A percentile compares a stretch with the other conserved stretches of the same genome.
Evolutionary conservation across 2,329 filamentous ascomycete genomes (phyloP).

Genomic region (Phaeomoniella chlamydospora): DNA sequence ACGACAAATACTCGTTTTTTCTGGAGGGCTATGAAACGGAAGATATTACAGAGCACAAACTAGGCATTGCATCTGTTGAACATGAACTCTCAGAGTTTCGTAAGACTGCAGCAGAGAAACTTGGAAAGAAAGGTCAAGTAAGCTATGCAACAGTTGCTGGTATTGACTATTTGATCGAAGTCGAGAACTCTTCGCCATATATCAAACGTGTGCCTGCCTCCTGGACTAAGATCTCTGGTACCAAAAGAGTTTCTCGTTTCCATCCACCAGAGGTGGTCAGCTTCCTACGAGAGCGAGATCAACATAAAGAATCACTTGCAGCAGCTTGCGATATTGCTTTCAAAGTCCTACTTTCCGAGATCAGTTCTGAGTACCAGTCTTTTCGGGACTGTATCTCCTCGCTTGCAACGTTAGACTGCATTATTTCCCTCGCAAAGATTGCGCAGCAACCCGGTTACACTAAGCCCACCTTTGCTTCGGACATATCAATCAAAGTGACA

Average conservation of each 20-base stretch:
- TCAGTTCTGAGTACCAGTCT: slow-evolving; percentile 73
- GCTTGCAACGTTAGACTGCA: slow-evolving; percentile 76
- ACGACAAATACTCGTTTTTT: slow-evolving; percentile 94
- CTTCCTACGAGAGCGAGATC: slow-evolving; percentile 74
- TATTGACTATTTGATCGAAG: slow-evolving; percentile 90
- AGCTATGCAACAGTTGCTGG: slow-evolving; percentile 73
- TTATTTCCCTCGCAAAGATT: slow-evolving; percentile 72
- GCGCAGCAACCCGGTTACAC: slow-evolving; percentile 77
- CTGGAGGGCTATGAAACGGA: slow-evolving; percentile 77
- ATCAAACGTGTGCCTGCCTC: slow-evolving; percentile 83
- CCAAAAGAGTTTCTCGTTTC: slow-evolving; percentile 82
- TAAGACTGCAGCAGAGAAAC: slow-evolving; percentile 51
- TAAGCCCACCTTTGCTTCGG: slow-evolving; percentile 55
- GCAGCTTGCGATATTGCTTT: slow-evolving; percentile 85
- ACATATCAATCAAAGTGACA: slow-evolving; percentile 54
- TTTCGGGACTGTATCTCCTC: slow-evolving; percentile 79
- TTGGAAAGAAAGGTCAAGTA: slow-evolving; percentile 56
- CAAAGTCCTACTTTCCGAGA: slow-evolving; percentile 51
- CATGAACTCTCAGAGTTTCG: slow-evolving; percentile 73
- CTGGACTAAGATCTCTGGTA: slow-evolving; percentile 89
- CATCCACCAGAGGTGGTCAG: slow-evolving; percentile 83
- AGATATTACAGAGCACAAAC: slow-evolving; percentile 73
- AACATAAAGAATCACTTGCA: slow-evolving; percentile 84
- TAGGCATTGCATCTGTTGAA: slow-evolving; percentile 84
- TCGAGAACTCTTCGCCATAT: slow-evolving; percentile 55